phyloP scores from a whole-genome alignment of 1,139 yeast species.

The Casaregolazyma lundiana region DNA sequence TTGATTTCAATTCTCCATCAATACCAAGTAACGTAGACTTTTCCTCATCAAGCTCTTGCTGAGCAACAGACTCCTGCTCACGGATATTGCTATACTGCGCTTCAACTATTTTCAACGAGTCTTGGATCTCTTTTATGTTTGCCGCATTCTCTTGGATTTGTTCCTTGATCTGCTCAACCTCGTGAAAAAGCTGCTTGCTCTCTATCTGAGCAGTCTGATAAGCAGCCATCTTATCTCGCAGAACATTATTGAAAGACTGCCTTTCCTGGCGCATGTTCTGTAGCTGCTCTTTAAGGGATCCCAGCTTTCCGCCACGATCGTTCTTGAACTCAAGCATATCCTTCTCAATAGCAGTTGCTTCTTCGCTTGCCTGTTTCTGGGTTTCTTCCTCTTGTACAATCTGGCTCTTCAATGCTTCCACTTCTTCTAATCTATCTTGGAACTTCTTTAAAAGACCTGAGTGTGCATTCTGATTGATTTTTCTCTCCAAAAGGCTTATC shows the following conservation, averaged over 20 bases:
- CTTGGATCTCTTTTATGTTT: constrained; percentile 39
- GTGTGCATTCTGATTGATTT: constrained; percentile 58
- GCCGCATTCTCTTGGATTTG: constrained; percentile 37
- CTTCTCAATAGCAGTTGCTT: constrained; percentile 50
- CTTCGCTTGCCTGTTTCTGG: constrained; percentile 39
- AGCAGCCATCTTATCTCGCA: constrained; percentile 46
- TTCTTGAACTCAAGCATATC: constrained; percentile 80
- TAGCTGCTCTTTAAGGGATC: constrained; percentile 47
- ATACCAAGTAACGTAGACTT: constrained; percentile 60
- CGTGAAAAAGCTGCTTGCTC: constrained; percentile 62
- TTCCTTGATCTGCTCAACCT: constrained; percentile 44
- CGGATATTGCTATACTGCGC: constrained; percentile 19
- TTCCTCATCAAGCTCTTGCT: constrained; percentile 51
- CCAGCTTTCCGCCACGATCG: constrained; percentile 77
- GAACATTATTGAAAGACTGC: constrained; percentile 38
- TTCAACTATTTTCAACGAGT: constrained; percentile 30
- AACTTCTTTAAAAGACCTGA: constrained; percentile 48
- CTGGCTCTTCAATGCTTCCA: constrained; percentile 41
- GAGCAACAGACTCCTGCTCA: constrained; percentile 32
- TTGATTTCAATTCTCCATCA: constrained; percentile 71
- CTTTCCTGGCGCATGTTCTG: constrained; percentile 19
- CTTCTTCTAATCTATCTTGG: constrained; percentile 47
- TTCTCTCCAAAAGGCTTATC: constrained; percentile 55
- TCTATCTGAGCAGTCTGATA: constrained; percentile 69
- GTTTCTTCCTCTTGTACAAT: constrained; percentile 33